phyloP scores from a whole-genome alignment of 305 asterid genomes.

The Fraxinus velutina region DNA sequence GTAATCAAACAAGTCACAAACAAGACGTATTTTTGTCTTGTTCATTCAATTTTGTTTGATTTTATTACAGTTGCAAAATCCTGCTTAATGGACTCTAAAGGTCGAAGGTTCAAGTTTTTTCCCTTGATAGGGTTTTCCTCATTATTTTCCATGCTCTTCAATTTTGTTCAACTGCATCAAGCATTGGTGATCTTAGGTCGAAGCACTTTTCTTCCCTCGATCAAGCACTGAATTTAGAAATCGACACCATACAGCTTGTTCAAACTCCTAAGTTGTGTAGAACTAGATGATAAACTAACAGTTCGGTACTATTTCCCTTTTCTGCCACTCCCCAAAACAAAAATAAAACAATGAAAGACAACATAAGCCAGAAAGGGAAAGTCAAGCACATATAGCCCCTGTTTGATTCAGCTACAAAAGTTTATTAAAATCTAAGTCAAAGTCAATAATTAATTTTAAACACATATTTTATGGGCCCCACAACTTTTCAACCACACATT shows the following conservation, averaged over 20 bases:
- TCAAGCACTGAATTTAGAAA: neutral
- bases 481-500: no score
- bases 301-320: neutral
- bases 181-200: no score
- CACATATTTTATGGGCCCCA: no score
- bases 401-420: no score
- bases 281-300: neutral
- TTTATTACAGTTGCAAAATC: neutral
- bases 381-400: neutral
- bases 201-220: neutral
- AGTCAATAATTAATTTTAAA: neutral
- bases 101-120: neutral
- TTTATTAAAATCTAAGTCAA: no score
- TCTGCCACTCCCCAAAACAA: neutral
- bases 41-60: neutral
- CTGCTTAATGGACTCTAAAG: neutral
- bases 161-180: no score
- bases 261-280: neutral
- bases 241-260: neutral
- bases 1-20: neutral
- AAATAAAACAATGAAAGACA: neutral
- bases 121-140: neutral
- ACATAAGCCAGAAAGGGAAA: neutral
- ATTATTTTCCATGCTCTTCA: no score
- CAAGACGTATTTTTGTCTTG: neutral